Evolutionary conservation across 2,329 filamentous ascomycete genomes (phyloP).

Genomic region (Pseudogymnoascus pannorum): DNA sequence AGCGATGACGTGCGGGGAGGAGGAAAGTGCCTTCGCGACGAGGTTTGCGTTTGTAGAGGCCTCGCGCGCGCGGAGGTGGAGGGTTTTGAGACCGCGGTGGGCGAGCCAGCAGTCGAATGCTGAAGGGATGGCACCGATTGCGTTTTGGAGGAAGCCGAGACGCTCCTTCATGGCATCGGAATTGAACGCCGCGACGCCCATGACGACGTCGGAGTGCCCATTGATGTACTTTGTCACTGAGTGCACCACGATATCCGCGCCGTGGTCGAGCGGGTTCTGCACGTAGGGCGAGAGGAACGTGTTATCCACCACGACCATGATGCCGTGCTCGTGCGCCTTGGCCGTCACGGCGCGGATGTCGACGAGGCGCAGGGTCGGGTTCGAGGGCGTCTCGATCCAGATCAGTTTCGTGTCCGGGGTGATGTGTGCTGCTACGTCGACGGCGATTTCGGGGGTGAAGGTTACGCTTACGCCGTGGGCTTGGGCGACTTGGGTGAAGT

Average conservation of each 20-base stretch:
- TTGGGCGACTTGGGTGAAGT: slow-evolving; percentile 96
- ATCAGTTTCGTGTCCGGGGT: slow-evolving; percentile 83
- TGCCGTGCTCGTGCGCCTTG: slow-evolving; percentile 77
- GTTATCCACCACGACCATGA: slow-evolving; percentile 97
- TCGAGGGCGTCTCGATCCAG: slow-evolving; percentile 95
- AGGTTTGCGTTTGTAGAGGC: slow-evolving; percentile 73
- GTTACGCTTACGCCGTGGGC: slow-evolving; percentile 92
- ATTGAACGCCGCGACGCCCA: slow-evolving; percentile 96
- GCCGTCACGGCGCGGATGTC: slow-evolving; percentile 83
- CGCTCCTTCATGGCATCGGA: slow-evolving; percentile 68
- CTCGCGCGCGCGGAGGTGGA: slow-evolving; percentile 85
- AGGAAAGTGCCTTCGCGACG: slow-evolving; percentile 70
- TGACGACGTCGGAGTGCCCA: slow-evolving; percentile 91
- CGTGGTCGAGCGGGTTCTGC: slow-evolving; percentile 91
- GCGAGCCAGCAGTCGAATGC: slow-evolving; percentile 98
- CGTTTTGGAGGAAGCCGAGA: slow-evolving; percentile 90
- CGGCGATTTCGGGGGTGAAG: slow-evolving; percentile 87
- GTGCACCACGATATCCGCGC: slow-evolving; percentile 94
- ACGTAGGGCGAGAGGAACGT: slow-evolving; percentile 96
- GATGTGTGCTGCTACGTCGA: slow-evolving; percentile 79
- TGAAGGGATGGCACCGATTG: slow-evolving; percentile 89
- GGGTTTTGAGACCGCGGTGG: slow-evolving; percentile 91
- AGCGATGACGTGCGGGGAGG: slow-evolving; percentile 71
- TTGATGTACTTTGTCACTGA: slow-evolving; percentile 99
- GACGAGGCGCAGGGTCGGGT: slow-evolving; percentile 87